phyloP scores from a whole-genome alignment of 495 filamentous ascomycete species.

The Daldinia caldariorum region DNA sequence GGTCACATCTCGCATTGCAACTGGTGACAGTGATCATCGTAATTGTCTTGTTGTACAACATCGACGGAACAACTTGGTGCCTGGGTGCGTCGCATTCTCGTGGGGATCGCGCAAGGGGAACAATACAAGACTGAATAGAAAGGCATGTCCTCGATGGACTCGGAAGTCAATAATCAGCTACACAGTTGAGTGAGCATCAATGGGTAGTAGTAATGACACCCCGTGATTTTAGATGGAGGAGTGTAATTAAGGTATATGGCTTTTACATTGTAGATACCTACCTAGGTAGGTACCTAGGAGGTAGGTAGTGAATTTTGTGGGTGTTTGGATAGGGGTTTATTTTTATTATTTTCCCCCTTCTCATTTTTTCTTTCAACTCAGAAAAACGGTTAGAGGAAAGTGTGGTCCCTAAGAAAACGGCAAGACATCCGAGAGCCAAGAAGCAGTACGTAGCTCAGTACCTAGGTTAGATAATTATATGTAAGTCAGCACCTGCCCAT shows the following conservation, averaged over 20 bases:
- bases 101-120: background rate
- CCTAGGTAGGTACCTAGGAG: too few species aligned
- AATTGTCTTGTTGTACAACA: background rate
- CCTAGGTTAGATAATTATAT: constrained; percentile 2
- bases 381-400: background rate
- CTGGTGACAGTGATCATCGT: background rate
- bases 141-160: background rate
- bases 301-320: background rate
- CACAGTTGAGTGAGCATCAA: background rate
- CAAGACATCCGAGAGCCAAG: background rate
- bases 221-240: background rate
- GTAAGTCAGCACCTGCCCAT: constrained; percentile 6
- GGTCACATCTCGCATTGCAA: background rate
- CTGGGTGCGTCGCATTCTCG: background rate
- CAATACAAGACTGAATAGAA: background rate
- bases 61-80: background rate
- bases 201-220: background rate
- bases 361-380: background rate
- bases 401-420: background rate
- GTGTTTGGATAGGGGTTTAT: background rate
- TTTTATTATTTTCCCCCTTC: too few species aligned
- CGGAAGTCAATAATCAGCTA: background rate
- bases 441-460: background rate
- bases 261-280: background rate
- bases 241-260: background rate